Base-by-base conservation (phyloP, 2,329 filamentous ascomycete genomes). In the Fusarium phyllophilum region DNA sequence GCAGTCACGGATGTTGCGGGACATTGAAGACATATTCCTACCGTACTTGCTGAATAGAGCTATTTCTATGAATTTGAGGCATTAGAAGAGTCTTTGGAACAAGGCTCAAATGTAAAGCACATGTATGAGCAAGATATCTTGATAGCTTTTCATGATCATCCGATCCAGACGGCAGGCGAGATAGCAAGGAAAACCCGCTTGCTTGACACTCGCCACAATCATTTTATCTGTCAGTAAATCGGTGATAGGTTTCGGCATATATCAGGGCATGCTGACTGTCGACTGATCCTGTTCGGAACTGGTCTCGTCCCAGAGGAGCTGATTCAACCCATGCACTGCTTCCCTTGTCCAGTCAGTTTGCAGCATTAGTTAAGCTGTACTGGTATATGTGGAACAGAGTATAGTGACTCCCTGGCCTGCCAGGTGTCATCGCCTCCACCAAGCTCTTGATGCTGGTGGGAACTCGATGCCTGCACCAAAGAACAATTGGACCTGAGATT, bases 361-460 rank as follows among this genome's bases (percentile, higher is more conserved):
- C 4, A 44, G 42, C 6, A 44, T 18, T 24, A 24, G 0, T 11
- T 13, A 0, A 24, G 10, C n/a, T 26, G 4, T 7, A 3, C 0
- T 18, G 17, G 6, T 44, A n/a, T 11, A 10, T 15, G 3, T 13
- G n/a, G n/a, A 24, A 0, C 15, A 24, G 8, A 0, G 8, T 22
- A 15, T 42, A 8, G 22, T 42, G 22, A 5, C 8, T 15, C 1
- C 5, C 0, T 24, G 7, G 42, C n/a, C 7, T 18, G n/a, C 3
- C 15, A 24, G n/a, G 11, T 4, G 3, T 9, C 5, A 18, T 13
- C 7, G n/a, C 8, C 17, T 24, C 3, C 10, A 18, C 15, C 10
- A 44, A 44, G 11, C n/a, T 26, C n/a, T 12, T 10, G 9, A 12
- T 44, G 41, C 10, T 1, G n/a, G 24, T 18, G 15, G 42, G 42